Base-by-base conservation (phyloP, 768 basidiomycete species). In the Leucocoprinus sp. region DNA sequence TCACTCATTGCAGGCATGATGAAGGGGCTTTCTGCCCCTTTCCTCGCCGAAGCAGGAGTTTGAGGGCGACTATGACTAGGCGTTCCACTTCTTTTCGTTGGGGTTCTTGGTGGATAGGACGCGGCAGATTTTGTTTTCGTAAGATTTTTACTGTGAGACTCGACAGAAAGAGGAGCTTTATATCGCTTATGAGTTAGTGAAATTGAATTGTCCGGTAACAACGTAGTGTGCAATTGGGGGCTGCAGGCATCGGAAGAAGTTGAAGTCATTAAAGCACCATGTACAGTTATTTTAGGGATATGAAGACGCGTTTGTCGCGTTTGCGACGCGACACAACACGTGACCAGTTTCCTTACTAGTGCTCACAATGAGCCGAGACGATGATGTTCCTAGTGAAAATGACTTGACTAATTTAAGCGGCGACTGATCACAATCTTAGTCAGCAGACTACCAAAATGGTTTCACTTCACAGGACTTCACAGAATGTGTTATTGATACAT, bases 101-200 rank as follows among this genome's bases (percentile, higher is more conserved):
- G 82, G 5, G 79, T 74, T 5, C 71, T 71, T 8, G 76, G 74
- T 17, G 77, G 71, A 4, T 76, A 61, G 0, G 73, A 56, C 2
- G 78, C 61, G 11, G 63, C 56, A 7, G 64, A 59, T 49, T 60
- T 67, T 5, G 62, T 54, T 49, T 61, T 64, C 9, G 55, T 45
- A 2, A 56, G 48, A 22, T 51, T 55, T 43, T 55, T 59, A 8
- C 63, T 39, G 21, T 65, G 60, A 18, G 64, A 60, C 53, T 70
- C 75, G 45, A 55, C 55, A 11, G 81, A 81, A 12, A 85, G 60
- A 0, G 75, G 56, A 0, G 82, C 77, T 55, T 82, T 84, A 65
- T 81, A 84, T 57, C 81, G 82, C 68, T 80, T 84, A 54, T 72
- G 62, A 6, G 78, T 73, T 1, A 67, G 64, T 38, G 67, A 45